Evolutionary conservation across 768 basidiomycete species (phyloP), one percentile per base, ranked within the genome.

Genomic region (Leucocoprinus leucothites): DNA sequence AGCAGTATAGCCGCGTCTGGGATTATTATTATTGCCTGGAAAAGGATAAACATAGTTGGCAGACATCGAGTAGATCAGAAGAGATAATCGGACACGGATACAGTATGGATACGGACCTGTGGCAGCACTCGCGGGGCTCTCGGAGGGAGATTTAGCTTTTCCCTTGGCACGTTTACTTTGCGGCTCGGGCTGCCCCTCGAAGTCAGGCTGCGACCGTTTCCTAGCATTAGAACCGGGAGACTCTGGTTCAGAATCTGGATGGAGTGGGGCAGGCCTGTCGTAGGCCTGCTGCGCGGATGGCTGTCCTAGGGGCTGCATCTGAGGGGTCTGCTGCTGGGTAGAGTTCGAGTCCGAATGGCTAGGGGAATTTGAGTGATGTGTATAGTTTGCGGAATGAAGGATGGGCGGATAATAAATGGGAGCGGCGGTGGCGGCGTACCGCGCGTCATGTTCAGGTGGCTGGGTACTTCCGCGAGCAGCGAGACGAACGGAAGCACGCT

Each of bases 1-100:
- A 50, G 83, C 73, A 58, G 78, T 86, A 61, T 84, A 85, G 41
- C 85, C 87, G 60, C 86, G 82, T 70, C 82, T 84, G 36, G 84
- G 11, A 31, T 31, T n/a, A n/a, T n/a, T n/a, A n/a, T n/a, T n/a
- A 81, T 43, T 80, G 57, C 51, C 65, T 74, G 74, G 62, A 41
- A 58, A 54, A 50, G 43, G 44, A 38, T 13, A 31, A 24, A 59
- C 40, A 48, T 48, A 35, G 25, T 40, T 41, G 56, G 53, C 21
- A 22, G 36, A 46, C 47, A 38, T 44, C 46, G 48, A 41, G 47
- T 36, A 58, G 59, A 51, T 40, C 51, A 55, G 42, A 41, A 43
- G 34, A 48, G 55, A 57, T 44, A 34, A 51, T 53, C 51, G 47
- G 51, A 55, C 58, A 53, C 44, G 58, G 48, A 45, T 26, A 41